A percentile compares a stretch with the other conserved stretches of the same genome.
These are phyloP conservation scores for Coemansia sp. DNA, from an alignment of 192 early-diverging fungal genomes.

Conservation along the genomic window DNA sequence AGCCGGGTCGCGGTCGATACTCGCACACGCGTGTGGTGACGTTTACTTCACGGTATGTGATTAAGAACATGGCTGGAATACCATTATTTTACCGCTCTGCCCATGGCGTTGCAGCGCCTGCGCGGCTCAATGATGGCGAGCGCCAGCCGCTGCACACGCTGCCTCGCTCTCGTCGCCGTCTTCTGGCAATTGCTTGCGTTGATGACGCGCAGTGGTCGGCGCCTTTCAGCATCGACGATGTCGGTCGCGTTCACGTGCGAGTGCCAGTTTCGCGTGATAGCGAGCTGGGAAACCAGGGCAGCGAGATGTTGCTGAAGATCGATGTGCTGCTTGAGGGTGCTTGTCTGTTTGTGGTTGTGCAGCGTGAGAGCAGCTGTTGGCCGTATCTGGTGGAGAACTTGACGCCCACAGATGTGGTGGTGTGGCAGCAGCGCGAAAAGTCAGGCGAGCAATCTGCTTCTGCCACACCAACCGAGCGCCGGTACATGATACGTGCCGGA, in stretches of 20 bases:
- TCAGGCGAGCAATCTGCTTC: neutral
- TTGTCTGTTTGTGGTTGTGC: slow-evolving; percentile 83
- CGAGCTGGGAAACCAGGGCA: slow-evolving; percentile 31
- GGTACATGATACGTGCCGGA: slow-evolving; percentile 28
- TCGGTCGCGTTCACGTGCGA: slow-evolving; percentile 83
- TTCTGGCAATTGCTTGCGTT: slow-evolving; percentile 66
- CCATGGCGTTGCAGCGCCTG: slow-evolving; percentile 55
- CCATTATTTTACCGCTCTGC: slow-evolving; percentile 73
- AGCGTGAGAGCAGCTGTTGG: slow-evolving; percentile 75
- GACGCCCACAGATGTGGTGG: slow-evolving; percentile 58
- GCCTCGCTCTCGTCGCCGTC: slow-evolving; percentile 60
- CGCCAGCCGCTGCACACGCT: slow-evolving; percentile 70
- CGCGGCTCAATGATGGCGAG: slow-evolving; percentile 55
- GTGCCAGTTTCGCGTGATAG: slow-evolving; percentile 54
- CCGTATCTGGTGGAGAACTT: slow-evolving; percentile 76
- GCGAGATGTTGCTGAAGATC: slow-evolving; percentile 65
- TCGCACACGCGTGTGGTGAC: slow-evolving; percentile 85
- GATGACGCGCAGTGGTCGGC: slow-evolving; percentile 76
- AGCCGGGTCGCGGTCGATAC: slow-evolving; percentile 86
- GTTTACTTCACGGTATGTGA: slow-evolving; percentile 84
- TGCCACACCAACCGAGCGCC: slow-evolving; percentile 14
- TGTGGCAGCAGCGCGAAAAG: slow-evolving; percentile 67
- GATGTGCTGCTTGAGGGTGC: slow-evolving; percentile 86
- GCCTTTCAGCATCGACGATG: slow-evolving; percentile 82
- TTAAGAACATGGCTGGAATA: slow-evolving; percentile 77